Base-by-base conservation (phyloP, 306 rosid genomes). In the Trifolium pratense region DNA sequence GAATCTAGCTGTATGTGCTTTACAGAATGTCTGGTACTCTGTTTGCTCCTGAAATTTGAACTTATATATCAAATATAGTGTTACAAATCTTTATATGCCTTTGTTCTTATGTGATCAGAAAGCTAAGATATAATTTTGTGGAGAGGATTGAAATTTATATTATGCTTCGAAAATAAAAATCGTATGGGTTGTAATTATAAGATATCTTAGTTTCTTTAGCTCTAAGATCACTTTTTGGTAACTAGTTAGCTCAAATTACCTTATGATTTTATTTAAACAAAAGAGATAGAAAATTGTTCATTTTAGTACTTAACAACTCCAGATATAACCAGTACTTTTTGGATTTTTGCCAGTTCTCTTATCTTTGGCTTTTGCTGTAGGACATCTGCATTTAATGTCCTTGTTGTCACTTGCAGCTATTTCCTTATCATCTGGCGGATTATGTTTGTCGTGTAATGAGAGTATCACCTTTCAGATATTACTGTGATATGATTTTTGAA, bases 361-460 rank as follows among this genome's bases (percentile, higher is more conserved):
- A 39, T 31, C 32, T 65, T 66, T 37, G 71, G 46, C 66, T 42
- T 86, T 59, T 79, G 60, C 20, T 61, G 49, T 75, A 56, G 45
- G 58, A 66, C 31, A 68, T 76, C 61, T 71, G 77, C 57, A 71
- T 66, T 74, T 86, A 74, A 83, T 75, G 67, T 84, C 69, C 68
- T 65, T 49, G 5, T 76, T 63, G 76, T 82, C 83, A 64, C 66
- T 79, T 89, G 93, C 98, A 93, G 98, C 86, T 91, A 60, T 93
- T 83, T 86, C 98, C 98, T 51, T 93, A 93, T 81, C 97, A 91
- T 81, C 89, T 93, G 81, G 90, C 96, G 1, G 93, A 84, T 71
- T 87, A 93, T 78, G 88, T 93, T 78, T 91, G 98, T 79, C 93
- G 98, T 51, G 93, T 93, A 53, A 89, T 91, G 98, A 87, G 98